Evolutionary conservation across 164 flowering plant genomes (phyloP).

Genomic region (Tetrastigma voinierianum): DNA sequence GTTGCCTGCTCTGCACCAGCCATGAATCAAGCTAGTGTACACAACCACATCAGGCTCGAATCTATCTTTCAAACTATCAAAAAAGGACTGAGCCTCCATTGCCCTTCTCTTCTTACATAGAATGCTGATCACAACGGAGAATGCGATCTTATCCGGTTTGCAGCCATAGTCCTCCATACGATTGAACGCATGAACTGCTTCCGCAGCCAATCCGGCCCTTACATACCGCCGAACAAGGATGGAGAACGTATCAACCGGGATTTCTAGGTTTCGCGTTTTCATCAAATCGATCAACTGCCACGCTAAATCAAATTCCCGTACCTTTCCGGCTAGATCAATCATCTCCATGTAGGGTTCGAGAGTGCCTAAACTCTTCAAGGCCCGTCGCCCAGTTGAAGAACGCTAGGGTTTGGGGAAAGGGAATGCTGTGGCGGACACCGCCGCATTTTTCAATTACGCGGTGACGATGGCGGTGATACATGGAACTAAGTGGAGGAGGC

Average conservation of each 20-base stretch:
- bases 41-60: slow-evolving; percentile 84
- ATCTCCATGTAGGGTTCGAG: slow-evolving; percentile 55
- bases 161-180: slow-evolving; percentile 89
- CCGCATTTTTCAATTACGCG: slow-evolving; percentile 65
- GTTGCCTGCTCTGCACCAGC: slow-evolving; percentile 84
- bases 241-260: slow-evolving; percentile 56
- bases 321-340: slow-evolving; percentile 85
- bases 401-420: slow-evolving; percentile 63
- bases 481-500: slow-evolving; percentile 28
- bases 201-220: slow-evolving; percentile 78
- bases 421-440: slow-evolving; percentile 72
- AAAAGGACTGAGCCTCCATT: slow-evolving; percentile 80
- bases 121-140: slow-evolving; percentile 52
- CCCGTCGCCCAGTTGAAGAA: slow-evolving; percentile 85
- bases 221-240: slow-evolving; percentile 69
- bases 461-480: slow-evolving; percentile 45
- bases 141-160: slow-evolving; percentile 56
- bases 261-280: slow-evolving; percentile 40
- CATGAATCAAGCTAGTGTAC: slow-evolving; percentile 76
- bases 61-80: slow-evolving; percentile 59
- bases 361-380: slow-evolving; percentile 21
- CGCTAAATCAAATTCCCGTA: slow-evolving; percentile 65
- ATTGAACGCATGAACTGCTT: slow-evolving; percentile 81
- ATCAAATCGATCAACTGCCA: slow-evolving; percentile 73
- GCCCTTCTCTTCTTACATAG: slow-evolving; percentile 75